Base-by-base conservation (phyloP, 1,139 yeast genomes). In the Suhomyces taliae region DNA sequence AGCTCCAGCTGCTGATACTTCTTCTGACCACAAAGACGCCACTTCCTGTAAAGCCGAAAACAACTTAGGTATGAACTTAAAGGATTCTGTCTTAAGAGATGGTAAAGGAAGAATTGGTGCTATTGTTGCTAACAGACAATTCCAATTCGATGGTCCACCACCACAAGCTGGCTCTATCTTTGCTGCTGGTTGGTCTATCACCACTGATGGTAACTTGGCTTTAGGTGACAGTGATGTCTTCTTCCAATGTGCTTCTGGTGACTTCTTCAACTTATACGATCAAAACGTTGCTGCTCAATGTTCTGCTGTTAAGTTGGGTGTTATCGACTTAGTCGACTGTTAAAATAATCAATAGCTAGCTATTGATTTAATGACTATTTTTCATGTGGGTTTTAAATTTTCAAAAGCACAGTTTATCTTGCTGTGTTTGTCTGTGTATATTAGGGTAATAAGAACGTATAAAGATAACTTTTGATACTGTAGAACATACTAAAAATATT, bases 171-270 rank as follows among this genome's bases (percentile, higher is more conserved):
- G 75, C 46, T 58, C 74, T 46, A 68, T 70, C 46, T 70, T 83
- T 71, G 95, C 95, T 64, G 88, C 83, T 51, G 95, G 95, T 57
- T 87, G 95, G 95, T 76, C 87, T 43, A 70, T 85, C 59, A 76
- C 85, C 49, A 60, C 67, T 47, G 85, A 81, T 46, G 90, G 90
- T 59, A 65, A 74, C 74, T 80, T 87, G 66, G 88, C 89, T 51
- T 72, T 87, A 56, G 93, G 93, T 72, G 72, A 75, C 69, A 64
- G 67, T 49, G 78, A 80, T 53, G 72, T 74, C 55, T 87, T 87
- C 83, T 86, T 79, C 81, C 90, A 85, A 76, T 87, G 95, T 78
- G 69, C 78, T 59, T 84, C 90, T 35, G 95, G 95, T 60, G 75
- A 75, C 62, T 87, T 87, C 83, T 85, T 83, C 85, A 87, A 87